phyloP scores from a whole-genome alignment of 2,329 filamentous ascomycete species.

The Sclerotinia borealis region DNA sequence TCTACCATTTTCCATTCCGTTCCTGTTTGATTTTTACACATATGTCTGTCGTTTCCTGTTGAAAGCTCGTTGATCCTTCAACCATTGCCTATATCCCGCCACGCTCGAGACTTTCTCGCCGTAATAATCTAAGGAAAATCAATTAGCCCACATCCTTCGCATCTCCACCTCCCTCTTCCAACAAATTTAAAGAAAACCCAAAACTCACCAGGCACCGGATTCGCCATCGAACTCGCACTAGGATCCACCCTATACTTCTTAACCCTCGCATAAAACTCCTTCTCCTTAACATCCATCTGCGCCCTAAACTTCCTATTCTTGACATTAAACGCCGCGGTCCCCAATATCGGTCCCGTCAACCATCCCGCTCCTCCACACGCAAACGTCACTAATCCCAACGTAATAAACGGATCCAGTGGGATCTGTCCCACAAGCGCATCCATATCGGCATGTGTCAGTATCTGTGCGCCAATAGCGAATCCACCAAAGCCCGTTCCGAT shows the following conservation, averaged over 20 bases:
- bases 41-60: conserved; percentile 65
- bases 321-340: conserved; percentile 72
- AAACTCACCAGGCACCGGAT: conserved; percentile 56
- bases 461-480: conserved; percentile 55
- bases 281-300: conserved; percentile 84
- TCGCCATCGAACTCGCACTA: conserved; percentile 77
- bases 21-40: conserved; percentile 14
- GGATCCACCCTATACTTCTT: conserved; percentile 91
- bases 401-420: conserved; percentile 81
- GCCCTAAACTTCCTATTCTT: conserved; percentile 64
- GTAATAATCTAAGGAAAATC: conserved; percentile 68
- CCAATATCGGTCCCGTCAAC: conserved; percentile 78
- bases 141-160: not conserved
- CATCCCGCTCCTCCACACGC: conserved; percentile 77
- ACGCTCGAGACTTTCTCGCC: conserved; percentile 97
- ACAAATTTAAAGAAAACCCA: not conserved
- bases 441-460: conserved; percentile 65
- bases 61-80: conserved; percentile 96
- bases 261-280: conserved; percentile 85
- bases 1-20: conserved; percentile 10
- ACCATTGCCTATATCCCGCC: conserved; percentile 83
- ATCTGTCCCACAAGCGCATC: conserved; percentile 66
- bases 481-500: conserved; percentile 56
- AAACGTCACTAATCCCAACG: conserved; percentile 73
- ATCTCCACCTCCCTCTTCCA: not conserved